Evolutionary conservation across 441 rosid genomes (phyloP).

Genomic region (Jatropha podagrica): DNA sequence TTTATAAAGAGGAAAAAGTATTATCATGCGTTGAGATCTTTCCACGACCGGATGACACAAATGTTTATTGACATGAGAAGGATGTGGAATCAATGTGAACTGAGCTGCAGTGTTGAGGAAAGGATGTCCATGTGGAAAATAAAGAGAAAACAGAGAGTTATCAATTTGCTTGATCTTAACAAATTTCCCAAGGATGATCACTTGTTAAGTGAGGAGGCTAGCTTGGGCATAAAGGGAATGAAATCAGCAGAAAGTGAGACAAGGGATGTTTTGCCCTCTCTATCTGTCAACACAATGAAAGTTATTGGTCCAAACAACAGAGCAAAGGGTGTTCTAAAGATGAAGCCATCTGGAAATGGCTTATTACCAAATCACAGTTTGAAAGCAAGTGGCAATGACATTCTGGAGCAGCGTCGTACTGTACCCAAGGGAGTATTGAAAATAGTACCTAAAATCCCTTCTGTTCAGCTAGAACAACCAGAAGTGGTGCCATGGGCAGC

Average conservation of each 20-base stretch:
- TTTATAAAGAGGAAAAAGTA: slow-evolving; percentile 42
- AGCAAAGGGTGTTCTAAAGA: slow-evolving; percentile 43
- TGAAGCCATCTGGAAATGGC: slow-evolving; percentile 35
- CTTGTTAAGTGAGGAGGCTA: slow-evolving; percentile 33
- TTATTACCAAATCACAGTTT: slow-evolving; percentile 28
- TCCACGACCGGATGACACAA: slow-evolving; percentile 48
- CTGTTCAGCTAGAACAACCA: slow-evolving; percentile 30
- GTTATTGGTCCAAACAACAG: slow-evolving; percentile 28
- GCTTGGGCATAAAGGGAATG: slow-evolving; percentile 28
- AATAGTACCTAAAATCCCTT: slow-evolving; percentile 45
- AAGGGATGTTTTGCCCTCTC: slow-evolving; percentile 24
- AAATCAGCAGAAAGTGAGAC: slow-evolving; percentile 32
- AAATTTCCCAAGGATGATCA: slow-evolving; percentile 49
- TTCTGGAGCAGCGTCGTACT: slow-evolving; percentile 27
- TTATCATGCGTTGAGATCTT: slow-evolving; percentile 49
- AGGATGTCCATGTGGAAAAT: slow-evolving; percentile 48
- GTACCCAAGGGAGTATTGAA: slow-evolving; percentile 62
- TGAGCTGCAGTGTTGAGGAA: slow-evolving; percentile 29
- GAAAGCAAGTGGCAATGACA: slow-evolving; percentile 25
- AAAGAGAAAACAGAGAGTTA: slow-evolving; percentile 35
- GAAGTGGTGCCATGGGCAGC: slow-evolving; percentile 32
- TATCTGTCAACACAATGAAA: slow-evolving; percentile 31
- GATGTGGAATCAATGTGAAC: slow-evolving; percentile 45
- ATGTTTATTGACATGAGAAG: slow-evolving; percentile 46
- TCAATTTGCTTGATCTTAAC: slow-evolving; percentile 55